These are phyloP conservation scores for Candida hungchunana DNA, from an alignment of 805 yeast species.

Conservation along the genomic window DNA sequence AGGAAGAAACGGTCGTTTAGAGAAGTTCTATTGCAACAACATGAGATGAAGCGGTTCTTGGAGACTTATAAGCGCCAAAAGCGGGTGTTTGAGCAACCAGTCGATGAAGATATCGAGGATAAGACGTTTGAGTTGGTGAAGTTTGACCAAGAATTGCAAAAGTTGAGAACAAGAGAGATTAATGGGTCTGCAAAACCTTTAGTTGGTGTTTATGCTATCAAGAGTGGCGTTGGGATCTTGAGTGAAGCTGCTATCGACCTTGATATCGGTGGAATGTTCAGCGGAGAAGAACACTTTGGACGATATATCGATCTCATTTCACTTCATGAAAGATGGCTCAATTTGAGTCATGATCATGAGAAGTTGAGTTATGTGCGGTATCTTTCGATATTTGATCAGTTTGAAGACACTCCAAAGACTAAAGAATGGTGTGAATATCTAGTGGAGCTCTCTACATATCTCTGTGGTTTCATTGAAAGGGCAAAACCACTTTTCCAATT, in stretches of 20 bases:
- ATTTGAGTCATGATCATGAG: constrained; percentile 32
- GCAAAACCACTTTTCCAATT: constrained; percentile 46
- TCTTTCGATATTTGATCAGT: constrained; percentile 40
- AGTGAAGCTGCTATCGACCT: constrained; percentile 49
- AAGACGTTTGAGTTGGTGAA: constrained; percentile 28
- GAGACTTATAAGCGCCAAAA: constrained; percentile 36
- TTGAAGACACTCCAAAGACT: constrained; percentile 26
- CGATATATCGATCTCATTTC: constrained; percentile 52
- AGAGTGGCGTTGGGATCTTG: no score
- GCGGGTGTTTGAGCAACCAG: neutral
- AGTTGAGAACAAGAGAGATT: constrained; percentile 28
- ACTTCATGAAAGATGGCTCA: constrained; percentile 51
- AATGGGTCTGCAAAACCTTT: no score
- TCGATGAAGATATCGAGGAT: constrained; percentile 18
- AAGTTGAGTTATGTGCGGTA: constrained; percentile 47
- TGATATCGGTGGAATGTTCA: constrained; percentile 45
- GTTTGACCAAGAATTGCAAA: constrained; percentile 36
- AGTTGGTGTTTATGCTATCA: no score
- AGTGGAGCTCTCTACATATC: constrained; percentile 42
- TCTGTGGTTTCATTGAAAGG: constrained; percentile 43
- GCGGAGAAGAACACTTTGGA: constrained; percentile 62
- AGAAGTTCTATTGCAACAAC: constrained; percentile 57
- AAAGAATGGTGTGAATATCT: constrained; percentile 31
- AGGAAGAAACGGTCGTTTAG: constrained; percentile 37
- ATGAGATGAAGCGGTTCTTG: constrained; percentile 55